Evolutionary conservation across 176 grass and related monocot genomes (phyloP), one percentile per base, ranked within the genome.

Genomic region (Saccharum officinarum): DNA sequence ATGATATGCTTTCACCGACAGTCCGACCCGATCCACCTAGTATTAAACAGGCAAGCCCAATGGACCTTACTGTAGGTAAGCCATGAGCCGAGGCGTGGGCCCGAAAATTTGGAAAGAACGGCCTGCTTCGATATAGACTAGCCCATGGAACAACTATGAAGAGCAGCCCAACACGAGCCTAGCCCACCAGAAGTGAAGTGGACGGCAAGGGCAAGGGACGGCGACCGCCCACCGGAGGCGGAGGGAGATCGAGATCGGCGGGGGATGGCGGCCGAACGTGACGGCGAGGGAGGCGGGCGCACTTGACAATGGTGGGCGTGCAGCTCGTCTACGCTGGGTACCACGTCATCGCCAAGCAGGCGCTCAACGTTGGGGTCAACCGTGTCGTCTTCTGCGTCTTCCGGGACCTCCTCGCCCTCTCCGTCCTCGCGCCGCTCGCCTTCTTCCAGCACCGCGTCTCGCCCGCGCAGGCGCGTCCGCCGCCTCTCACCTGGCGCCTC

Each of bases 371-470:
- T 20, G 92, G 92, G 34, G 89, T 97, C 73, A 97, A 97, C 84
- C 88, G 91, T 42, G 84, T 97, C 69, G 81, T 94, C 64, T 97
- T 97, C 95, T 94, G 95, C 82, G 90, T 92, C 82, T 92, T 84
- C 69, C 95, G 95, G 75, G 95, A 97, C 81, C 74, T 97, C 84
- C 79, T 97, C 70, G 95, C 95, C 61, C 86, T 97, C 83, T 83
- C 82, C 86, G 78, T 94, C 17, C 92, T 97, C 82, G 92, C 67
- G 3, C 90, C 95, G 20, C 25, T 92, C 49, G 92, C 95, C 79
- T 86, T 91, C 88, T 85, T 97, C 79, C 90, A 86, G 10, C 80
- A 92, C 23, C 82, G 72, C 31, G 69, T 82, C 33, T 87, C 76
- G 31, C 68, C 80, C 28, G 46, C 72, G 25, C 84, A 78, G 60